Percentiles rank a stretch among this genome's conserved stretches.
Conservation (phyloP, 495 filamentous ascomycete species). For the Echria macrotheca region DNA sequence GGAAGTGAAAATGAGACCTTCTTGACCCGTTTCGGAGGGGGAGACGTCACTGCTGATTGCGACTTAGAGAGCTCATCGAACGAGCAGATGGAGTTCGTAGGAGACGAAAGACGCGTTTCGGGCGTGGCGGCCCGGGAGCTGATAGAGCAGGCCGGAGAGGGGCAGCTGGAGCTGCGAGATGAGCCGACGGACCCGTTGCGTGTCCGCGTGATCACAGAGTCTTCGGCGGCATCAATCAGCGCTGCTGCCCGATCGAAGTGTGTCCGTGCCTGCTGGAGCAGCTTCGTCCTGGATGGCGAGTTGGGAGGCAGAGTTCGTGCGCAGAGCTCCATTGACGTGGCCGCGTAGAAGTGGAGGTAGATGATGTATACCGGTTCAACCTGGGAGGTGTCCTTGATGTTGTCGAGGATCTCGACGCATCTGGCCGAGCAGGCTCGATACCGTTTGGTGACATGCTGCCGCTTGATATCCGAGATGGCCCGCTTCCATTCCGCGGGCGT, state of each 20-base stretch:
- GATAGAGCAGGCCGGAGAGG: constrained; percentile 40
- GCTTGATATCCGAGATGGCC: constrained; percentile 41
- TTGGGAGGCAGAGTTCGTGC: constrained; percentile 42
- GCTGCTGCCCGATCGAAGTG: constrained; percentile 43
- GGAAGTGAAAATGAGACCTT: constrained; percentile 49
- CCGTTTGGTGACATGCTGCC: constrained; percentile 37
- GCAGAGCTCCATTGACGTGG: constrained; percentile 46
- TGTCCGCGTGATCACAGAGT: constrained; percentile 26
- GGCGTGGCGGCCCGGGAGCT: constrained; percentile 40
- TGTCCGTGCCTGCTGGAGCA: constrained; percentile 43
- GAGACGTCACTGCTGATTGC: constrained; percentile 13
- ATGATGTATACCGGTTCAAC: constrained; percentile 46
- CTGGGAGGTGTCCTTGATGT: constrained; percentile 33
- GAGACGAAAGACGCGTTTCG: constrained; percentile 37
- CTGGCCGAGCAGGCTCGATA: constrained; percentile 42
- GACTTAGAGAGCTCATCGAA: constrained; percentile 29
- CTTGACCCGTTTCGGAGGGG: constrained; percentile 34
- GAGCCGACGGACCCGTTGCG: constrained; percentile 31
- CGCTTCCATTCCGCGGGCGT: constrained; percentile 38
- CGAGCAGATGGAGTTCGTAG: constrained; percentile 38
- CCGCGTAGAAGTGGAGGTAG: constrained; percentile 51
- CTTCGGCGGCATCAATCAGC: constrained; percentile 35
- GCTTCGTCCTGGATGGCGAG: constrained; percentile 37
- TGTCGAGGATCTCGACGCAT: constrained; percentile 43
- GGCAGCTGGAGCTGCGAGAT: constrained; percentile 35